Evolutionary conservation across 192 early-diverging fungal species (phyloP), one percentile per base, ranked within the genome.

Genomic region (Podochytrium sp.): DNA sequence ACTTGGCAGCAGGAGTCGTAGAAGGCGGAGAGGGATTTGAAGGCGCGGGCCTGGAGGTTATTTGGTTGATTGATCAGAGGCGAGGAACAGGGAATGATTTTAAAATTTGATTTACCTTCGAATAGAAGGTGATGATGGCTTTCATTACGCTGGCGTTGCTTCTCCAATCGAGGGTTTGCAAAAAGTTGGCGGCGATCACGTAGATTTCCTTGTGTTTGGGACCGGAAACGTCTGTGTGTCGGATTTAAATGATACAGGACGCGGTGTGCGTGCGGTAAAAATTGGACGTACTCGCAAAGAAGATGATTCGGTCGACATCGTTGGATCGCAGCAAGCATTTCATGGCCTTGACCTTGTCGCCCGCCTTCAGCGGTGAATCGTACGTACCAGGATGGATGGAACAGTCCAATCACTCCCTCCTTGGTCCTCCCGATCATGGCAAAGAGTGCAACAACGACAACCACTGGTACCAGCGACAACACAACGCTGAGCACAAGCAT

Each of bases 311-410:
- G 14, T 89, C 87, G 2, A 69, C 75, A 56, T 89, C 86, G 1
- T 85, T 85, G 5, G 84, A 85, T 53, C 80, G 78, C 39, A 89
- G 65, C 56, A 89, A 65, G 27, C 82, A 75, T 43, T 82, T 74
- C 80, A 89, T 86, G 7, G 87, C 87, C 30, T 81, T 76, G 10
- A 86, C 40, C 32, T 83, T 75, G 51, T 89, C 84, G 1, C 87
- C 87, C 2, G 76, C 82, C 81, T 82, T n/a, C n/a, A n/a, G 43
- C 41, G 58, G 41, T 27, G 37, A 40, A 62, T 41, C 27, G 18
- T 27, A 35, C 47, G 58, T 85, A 92, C 84, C 94, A 93, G 55
- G 91, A 96, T 0, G 95, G 96, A 83, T 98, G 96, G 84, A 98
- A 98, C 78, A 98, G 95, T 2, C 43, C 80, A n/a, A 83, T 53